These are phyloP conservation scores for Linanthus parryae DNA, from an alignment of 148 eudicot genomes.

Conservation along the genomic window DNA sequence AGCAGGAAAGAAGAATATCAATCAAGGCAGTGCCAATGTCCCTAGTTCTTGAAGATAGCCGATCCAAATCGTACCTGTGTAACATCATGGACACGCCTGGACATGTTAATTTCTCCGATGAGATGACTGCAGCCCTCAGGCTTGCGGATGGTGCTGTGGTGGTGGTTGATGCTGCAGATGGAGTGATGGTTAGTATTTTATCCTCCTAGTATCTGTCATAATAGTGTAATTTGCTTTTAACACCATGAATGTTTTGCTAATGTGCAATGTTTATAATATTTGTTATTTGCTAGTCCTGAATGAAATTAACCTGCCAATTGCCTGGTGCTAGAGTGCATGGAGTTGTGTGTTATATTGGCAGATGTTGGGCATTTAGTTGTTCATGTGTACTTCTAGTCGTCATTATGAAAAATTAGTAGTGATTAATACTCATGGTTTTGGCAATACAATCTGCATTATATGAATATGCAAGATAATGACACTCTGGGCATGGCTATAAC, in stretches of 20 bases:
- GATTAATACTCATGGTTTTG: too few species aligned
- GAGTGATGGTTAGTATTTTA: slow-evolving; percentile 85
- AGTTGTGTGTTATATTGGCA: neutral
- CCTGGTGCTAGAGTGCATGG: too few species aligned
- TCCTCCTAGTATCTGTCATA: too few species aligned
- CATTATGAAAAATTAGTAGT: neutral
- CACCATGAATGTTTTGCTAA: too few species aligned
- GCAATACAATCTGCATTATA: too few species aligned
- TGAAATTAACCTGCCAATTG: too few species aligned
- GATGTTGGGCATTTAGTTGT: neutral
- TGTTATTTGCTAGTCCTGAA: too few species aligned
- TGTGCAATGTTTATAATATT: too few species aligned
- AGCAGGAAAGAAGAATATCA: slow-evolving; percentile 96
- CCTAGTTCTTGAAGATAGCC: slow-evolving; percentile 93
- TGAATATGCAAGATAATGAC: too few species aligned
- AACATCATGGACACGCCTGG: slow-evolving; percentile 98
- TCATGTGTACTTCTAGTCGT: neutral
- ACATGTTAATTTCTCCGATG: slow-evolving; percentile 94
- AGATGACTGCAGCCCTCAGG: slow-evolving; percentile 96
- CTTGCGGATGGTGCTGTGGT: slow-evolving; percentile 98
- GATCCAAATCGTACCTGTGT: slow-evolving; percentile 75
- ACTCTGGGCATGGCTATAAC: too few species aligned
- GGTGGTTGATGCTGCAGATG: slow-evolving; percentile 97
- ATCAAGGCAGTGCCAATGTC: slow-evolving; percentile 96
- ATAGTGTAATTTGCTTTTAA: too few species aligned